Evolutionary conservation across 1,284 basidiomycete species (phyloP), one percentile per base, ranked within the genome.

Genomic region (Rhodotorula glutinis): DNA sequence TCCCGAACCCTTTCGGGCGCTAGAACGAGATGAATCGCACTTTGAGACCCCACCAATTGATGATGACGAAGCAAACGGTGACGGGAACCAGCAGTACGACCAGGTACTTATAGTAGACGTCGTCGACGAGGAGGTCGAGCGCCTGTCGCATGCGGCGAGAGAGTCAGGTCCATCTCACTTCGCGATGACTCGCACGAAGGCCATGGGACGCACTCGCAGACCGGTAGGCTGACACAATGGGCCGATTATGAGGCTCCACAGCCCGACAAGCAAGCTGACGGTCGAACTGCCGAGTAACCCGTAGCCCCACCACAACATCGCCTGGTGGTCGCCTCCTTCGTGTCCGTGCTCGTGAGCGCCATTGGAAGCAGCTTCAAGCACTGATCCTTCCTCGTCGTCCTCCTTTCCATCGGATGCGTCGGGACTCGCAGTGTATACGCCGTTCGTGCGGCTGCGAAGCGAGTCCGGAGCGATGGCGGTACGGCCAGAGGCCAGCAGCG

Each of bases 101-200:
- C 72, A 94, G 86, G 79, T 94, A 95, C 80, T 93, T 93, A 85
- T 94, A 94, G 77, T 94, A 90, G 23, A 81, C 84, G 79, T 94
- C 92, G 33, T 78, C 75, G 5, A 84, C 85, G 11, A 91, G 79
- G 53, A 79, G 75, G 76, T 88, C 85, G 65, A 90, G 80, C 46
- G 85, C 57, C 88, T 90, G 77, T 38, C 59, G 61, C 44, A 43
- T 55, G 3, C 59, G 64, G 21, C 23, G 56, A 52, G 11, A 57
- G 49, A 27, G 41, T 8, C 25, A 44, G 23, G 47, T n/a, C 47
- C 43, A 49, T 46, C 25, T 29, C 23, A 5, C 43, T 16, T 49
- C 23, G 23, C 13, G 25, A 14, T 25, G 14, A 7, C 23, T 23
- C 10, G 13, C 11, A 10, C 14, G 3, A 8, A 14, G 11, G 25